Conservation (phyloP, 23 red algal genomes). For the Gracilaria domingensis region DNA sequence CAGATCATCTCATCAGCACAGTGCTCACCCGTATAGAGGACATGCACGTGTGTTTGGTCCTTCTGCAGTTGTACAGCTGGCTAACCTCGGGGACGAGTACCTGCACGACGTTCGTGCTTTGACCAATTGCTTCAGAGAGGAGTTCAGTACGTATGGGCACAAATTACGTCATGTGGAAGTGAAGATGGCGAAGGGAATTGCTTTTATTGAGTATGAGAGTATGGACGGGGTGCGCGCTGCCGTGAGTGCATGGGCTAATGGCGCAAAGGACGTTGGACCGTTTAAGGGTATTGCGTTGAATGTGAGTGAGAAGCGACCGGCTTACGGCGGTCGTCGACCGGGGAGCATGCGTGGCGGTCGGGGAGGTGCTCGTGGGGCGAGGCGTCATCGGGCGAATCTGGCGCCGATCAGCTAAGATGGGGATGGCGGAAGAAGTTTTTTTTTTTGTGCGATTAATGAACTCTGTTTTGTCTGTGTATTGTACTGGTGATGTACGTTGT, state of each 20-base stretch:
- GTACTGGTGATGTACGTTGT: background rate
- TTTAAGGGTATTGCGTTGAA: constrained; percentile 52
- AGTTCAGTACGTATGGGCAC: constrained; percentile 60
- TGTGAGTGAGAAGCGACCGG: constrained; percentile 62
- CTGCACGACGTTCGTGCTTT: constrained; percentile 46
- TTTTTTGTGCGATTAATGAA: too few relatives aligned
- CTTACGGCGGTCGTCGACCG: constrained; percentile 31
- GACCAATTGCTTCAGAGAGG: constrained; percentile 22
- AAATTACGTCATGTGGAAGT: constrained; percentile 67
- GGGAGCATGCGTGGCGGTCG: constrained; percentile 63
- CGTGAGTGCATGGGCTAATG: constrained; percentile 61
- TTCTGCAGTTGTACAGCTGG: constrained; percentile 51
- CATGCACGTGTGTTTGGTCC: constrained; percentile 54
- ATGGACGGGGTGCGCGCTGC: constrained; percentile 50
- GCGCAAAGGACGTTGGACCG: constrained; percentile 28
- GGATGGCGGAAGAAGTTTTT: background rate
- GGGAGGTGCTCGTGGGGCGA: constrained; percentile 38
- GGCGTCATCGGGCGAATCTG: constrained; percentile 34
- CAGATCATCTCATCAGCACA: background rate
- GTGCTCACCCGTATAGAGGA: constrained; percentile 11
- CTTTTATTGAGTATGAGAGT: constrained; percentile 68
- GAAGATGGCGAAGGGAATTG: constrained; percentile 58
- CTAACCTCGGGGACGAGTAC: background rate
- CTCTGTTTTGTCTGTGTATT: constrained; percentile 10
- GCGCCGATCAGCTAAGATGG: constrained; percentile 51